Evolutionary conservation across 371 early-diverging fungal genomes (phyloP).

Genomic region (Syncephalastrum racemosum): DNA sequence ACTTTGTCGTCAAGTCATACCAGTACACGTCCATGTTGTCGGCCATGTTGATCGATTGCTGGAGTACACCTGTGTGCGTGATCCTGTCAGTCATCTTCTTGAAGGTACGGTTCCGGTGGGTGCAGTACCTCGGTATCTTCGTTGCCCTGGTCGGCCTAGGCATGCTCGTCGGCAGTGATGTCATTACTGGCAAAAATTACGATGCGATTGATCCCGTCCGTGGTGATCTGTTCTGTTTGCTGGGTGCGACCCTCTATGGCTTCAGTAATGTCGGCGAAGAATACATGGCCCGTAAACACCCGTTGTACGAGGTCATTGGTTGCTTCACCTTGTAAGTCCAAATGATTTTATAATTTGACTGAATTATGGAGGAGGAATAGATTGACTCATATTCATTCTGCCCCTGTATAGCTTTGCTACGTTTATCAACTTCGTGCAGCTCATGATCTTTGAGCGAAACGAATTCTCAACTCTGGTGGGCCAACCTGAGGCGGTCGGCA

Average conservation of each 20-base stretch:
- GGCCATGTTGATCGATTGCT: constrained; percentile 72
- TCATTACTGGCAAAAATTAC: constrained; percentile 44
- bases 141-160: constrained; percentile 67
- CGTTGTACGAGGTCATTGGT: constrained; percentile 70
- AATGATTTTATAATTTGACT: too few species aligned
- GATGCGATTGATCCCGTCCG: constrained; percentile 50
- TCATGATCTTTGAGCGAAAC: constrained; percentile 59
- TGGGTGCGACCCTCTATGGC: constrained; percentile 72
- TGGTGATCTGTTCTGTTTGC: constrained; percentile 67
- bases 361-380: too few species aligned
- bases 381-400: too few species aligned
- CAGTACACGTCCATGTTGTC: constrained; percentile 69
- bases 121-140: constrained; percentile 64
- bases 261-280: constrained; percentile 69
- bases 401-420: constrained; percentile 46
- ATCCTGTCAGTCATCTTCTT: constrained; percentile 60
- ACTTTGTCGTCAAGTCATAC: constrained; percentile 74
- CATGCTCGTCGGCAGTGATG: constrained; percentile 61
- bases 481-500: constrained; percentile 38
- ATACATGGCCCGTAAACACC: constrained; percentile 61
- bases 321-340: constrained; percentile 50
- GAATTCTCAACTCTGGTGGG: constrained; percentile 33
- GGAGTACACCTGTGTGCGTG: constrained; percentile 71
- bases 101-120: constrained; percentile 55
- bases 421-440: constrained; percentile 66